Evolutionary conservation across 768 basidiomycete genomes (phyloP).

Genomic region (Auricularia heimuer): DNA sequence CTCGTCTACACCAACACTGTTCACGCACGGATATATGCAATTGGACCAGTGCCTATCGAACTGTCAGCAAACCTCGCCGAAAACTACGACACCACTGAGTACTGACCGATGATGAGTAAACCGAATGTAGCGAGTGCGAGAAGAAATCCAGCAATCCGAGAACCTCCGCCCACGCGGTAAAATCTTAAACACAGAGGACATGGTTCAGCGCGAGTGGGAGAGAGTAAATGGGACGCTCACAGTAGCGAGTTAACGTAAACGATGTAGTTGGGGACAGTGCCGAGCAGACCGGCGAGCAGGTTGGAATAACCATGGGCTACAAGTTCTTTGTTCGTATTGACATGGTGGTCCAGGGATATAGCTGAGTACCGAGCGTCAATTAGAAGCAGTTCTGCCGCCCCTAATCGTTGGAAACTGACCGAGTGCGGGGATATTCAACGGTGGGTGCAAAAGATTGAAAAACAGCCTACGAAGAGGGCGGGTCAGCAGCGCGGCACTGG

Average conservation of each 20-base stretch:
- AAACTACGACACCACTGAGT: no score
- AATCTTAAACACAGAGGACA: constrained; percentile 37
- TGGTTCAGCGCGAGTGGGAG: constrained; percentile 9
- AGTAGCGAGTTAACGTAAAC: constrained; percentile 82
- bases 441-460: constrained; percentile 78
- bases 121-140: constrained; percentile 65
- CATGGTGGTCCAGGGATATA: constrained; percentile 79
- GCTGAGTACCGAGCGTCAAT: constrained; percentile 30
- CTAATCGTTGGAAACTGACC: constrained; percentile 31
- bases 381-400: not conserved
- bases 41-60: constrained; percentile 56
- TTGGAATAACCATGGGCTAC: constrained; percentile 91
- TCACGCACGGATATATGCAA: constrained; percentile 80
- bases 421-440: constrained; percentile 82
- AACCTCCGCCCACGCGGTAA: constrained; percentile 88
- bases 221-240: constrained; percentile 28
- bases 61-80: no score
- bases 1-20: not conserved
- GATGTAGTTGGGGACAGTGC: constrained; percentile 83
- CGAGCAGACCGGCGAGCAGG: constrained; percentile 65
- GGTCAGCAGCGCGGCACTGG: constrained; percentile 5
- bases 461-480: constrained; percentile 42
- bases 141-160: constrained; percentile 73
- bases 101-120: constrained; percentile 53
- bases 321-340: constrained; percentile 88